Evolutionary conservation across 2,329 filamentous ascomycete genomes (phyloP).

Genomic region (Zopfia rhizophila): DNA sequence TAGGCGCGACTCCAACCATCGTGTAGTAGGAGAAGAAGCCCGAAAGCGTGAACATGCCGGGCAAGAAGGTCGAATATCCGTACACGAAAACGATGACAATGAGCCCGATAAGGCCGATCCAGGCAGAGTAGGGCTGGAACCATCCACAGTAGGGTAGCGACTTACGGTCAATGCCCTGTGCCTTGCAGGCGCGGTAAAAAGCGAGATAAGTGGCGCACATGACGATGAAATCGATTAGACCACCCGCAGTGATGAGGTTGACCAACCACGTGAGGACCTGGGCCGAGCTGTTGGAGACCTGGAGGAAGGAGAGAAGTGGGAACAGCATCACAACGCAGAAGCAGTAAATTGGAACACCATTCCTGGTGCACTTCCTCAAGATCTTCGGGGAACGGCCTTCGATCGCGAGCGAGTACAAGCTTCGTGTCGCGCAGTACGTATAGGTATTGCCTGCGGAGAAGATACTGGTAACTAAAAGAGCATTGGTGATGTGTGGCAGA

Average conservation of each 20-base stretch:
- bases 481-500: slow-evolving; percentile 69
- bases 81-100: slow-evolving; percentile 63
- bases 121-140: slow-evolving; percentile 64
- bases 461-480: slow-evolving; percentile 63
- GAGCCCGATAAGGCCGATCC: slow-evolving; percentile 60
- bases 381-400: slow-evolving; percentile 65
- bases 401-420: slow-evolving; percentile 63
- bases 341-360: slow-evolving; percentile 78
- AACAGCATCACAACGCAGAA: slow-evolving; percentile 74
- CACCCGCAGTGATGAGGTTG: slow-evolving; percentile 76
- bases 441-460: slow-evolving; percentile 67
- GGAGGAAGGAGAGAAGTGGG: slow-evolving; percentile 76
- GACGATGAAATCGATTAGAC: slow-evolving; percentile 59
- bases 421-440: slow-evolving; percentile 64
- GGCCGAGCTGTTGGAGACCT: slow-evolving; percentile 72
- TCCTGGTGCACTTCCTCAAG: slow-evolving; percentile 67
- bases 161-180: slow-evolving; percentile 61
- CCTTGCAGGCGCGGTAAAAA: slow-evolving; percentile 64
- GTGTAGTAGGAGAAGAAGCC: slow-evolving; percentile 67
- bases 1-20: slow-evolving; percentile 60
- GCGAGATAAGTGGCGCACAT: slow-evolving; percentile 68
- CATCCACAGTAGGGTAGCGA: slow-evolving; percentile 59
- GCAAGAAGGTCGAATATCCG: slow-evolving; percentile 64
- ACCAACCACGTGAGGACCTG: slow-evolving; percentile 79
- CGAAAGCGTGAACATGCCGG: slow-evolving; percentile 57